A percentile compares a stretch with the other conserved stretches of the same genome.
These are phyloP conservation scores for Hemisphaericaspora nanyangensis DNA, from an alignment of 805 yeast species.

Conservation along the genomic window DNA sequence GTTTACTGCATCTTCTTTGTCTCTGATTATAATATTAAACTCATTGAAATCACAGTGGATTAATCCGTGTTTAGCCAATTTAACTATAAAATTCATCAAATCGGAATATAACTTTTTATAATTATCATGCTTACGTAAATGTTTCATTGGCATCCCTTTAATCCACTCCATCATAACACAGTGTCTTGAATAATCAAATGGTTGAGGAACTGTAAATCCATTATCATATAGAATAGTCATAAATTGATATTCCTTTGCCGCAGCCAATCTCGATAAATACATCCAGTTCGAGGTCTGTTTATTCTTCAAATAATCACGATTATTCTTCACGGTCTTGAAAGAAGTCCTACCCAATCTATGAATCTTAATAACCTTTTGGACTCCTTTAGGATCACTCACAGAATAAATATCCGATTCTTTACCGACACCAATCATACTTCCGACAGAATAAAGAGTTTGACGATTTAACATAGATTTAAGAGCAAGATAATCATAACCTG, in stretches of 20 bases:
- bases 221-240: conserved; percentile 70
- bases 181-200: conserved; percentile 87
- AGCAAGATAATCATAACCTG: conserved; percentile 91
- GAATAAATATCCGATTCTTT: conserved; percentile 94
- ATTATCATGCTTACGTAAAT: conserved; percentile 65
- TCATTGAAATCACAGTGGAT: conserved; percentile 98
- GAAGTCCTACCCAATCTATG: conserved; percentile 94
- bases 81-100: conserved; percentile 81
- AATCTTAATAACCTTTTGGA: conserved; percentile 72
- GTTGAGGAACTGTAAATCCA: conserved; percentile 84
- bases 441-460: conserved; percentile 71
- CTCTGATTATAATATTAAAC: conserved; percentile 85
- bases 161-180: conserved; percentile 90
- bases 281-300: conserved; percentile 85
- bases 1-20: conserved; percentile 46
- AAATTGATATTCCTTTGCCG: conserved; percentile 86
- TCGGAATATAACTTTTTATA: conserved; percentile 74
- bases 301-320: conserved; percentile 82
- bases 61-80: conserved; percentile 80
- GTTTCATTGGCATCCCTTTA: conserved; percentile 87
- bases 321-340: conserved; percentile 86
- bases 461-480: conserved; percentile 77
- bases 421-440: conserved; percentile 91
- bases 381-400: conserved; percentile 64
- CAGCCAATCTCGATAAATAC: conserved; percentile 85